Evolutionary conservation across 495 filamentous ascomycete genomes (phyloP).

Genomic region (Emericellopsis terricola): DNA sequence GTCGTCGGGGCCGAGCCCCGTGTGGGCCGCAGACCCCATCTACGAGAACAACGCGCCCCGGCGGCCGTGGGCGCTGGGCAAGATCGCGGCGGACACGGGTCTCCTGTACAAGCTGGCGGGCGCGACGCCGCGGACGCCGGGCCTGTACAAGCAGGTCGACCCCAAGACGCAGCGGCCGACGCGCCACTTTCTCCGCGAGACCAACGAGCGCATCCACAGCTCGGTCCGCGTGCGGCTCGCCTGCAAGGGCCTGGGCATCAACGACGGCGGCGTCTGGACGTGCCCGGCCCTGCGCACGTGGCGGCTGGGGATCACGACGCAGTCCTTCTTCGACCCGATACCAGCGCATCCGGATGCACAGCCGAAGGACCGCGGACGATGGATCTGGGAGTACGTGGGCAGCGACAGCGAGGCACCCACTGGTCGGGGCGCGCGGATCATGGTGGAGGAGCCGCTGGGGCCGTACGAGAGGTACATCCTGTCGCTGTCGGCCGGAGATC

Average conservation of each 20-base stretch:
- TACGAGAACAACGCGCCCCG: slow-evolving; percentile 28
- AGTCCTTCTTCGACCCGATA: slow-evolving; percentile 16
- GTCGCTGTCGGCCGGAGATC: slow-evolving; percentile 19
- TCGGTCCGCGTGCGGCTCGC: slow-evolving; percentile 35
- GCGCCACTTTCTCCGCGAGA: slow-evolving; percentile 29
- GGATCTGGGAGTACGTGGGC: slow-evolving; percentile 34
- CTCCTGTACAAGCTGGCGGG: slow-evolving; percentile 35
- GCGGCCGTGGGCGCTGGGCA: slow-evolving; percentile 40
- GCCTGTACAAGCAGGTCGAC: slow-evolving; percentile 36
- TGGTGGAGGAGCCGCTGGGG: slow-evolving; percentile 32
- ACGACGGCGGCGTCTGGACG: slow-evolving; percentile 35
- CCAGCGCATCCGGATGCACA: slow-evolving; percentile 15
- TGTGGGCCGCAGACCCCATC: slow-evolving; percentile 26
- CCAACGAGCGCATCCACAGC: slow-evolving; percentile 47
- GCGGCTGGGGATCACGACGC: slow-evolving; percentile 13
- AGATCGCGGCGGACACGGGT: slow-evolving; percentile 27
- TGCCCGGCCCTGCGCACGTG: slow-evolving; percentile 30
- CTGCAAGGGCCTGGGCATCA: slow-evolving; percentile 35
- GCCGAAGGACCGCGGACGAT: slow-evolving; percentile 9
- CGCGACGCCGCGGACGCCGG: slow-evolving; percentile 34
- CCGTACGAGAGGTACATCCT: slow-evolving; percentile 30
- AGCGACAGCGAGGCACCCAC: slow-evolving; percentile 17
- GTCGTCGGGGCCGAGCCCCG: background rate
- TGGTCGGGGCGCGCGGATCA: slow-evolving; percentile 6
- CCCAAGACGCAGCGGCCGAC: slow-evolving; percentile 25